A percentile compares a stretch with the other conserved stretches of the same genome.
Conservation (phyloP, 176 grass and related monocot genomes). For the Tillandsia leiboldiana region DNA sequence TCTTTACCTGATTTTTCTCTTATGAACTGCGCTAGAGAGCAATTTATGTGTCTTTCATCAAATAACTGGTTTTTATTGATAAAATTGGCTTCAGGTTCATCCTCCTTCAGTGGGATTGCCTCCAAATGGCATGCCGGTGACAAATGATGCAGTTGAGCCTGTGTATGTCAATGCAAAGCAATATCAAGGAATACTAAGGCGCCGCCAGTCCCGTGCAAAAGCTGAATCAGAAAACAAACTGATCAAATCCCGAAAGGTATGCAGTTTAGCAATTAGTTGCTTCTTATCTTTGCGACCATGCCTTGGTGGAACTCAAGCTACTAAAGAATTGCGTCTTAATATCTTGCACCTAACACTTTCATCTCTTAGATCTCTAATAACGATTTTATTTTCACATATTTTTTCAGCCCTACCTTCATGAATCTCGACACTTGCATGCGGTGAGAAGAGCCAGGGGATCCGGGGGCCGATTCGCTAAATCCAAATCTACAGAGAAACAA, state of each 20-base stretch:
- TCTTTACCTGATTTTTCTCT: background rate
- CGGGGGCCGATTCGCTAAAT: constrained; percentile 1
- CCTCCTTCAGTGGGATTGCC: constrained; percentile 21
- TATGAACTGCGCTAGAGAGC: background rate
- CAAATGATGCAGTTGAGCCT: constrained; percentile 33
- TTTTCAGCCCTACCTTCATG: constrained; percentile 4
- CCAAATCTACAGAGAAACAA: background rate
- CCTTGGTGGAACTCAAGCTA: background rate
- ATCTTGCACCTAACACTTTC: background rate
- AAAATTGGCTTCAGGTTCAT: constrained; percentile 18
- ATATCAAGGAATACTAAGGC: constrained; percentile 36
- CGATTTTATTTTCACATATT: background rate
- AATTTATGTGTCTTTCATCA: background rate
- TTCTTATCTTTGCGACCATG: background rate
- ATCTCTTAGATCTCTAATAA: background rate
- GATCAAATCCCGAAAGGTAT: constrained; percentile 30
- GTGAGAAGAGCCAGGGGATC: constrained; percentile 3
- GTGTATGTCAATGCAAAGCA: constrained; percentile 37
- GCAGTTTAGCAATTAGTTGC: background rate
- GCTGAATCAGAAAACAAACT: constrained; percentile 36
- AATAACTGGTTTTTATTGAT: background rate
- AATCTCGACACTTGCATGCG: constrained; percentile 8
- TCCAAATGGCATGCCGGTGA: constrained; percentile 13
- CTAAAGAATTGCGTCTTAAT: background rate
- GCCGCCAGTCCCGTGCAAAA: constrained; percentile 35